Evolutionary conservation across 2,329 filamentous ascomycete species (phyloP).

Genomic region (Neonectria coccinea): DNA sequence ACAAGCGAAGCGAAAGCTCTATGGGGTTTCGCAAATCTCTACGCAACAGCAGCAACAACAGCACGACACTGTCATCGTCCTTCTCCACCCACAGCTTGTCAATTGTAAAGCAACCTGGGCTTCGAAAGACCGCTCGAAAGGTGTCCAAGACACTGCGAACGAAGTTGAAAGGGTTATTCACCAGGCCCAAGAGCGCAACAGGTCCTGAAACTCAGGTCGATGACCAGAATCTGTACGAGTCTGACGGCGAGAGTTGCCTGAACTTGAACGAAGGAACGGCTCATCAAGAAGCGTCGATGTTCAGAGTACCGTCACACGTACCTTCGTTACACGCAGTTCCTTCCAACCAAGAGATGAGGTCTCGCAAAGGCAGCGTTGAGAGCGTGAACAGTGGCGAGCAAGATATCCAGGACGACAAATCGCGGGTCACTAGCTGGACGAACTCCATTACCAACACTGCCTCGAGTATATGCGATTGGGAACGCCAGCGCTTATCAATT

Average conservation of each 20-base stretch:
- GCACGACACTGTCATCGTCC: conserved; percentile 49
- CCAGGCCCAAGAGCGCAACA: conserved; percentile 41
- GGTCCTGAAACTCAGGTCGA: conserved; percentile 22
- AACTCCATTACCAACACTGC: conserved; percentile 71
- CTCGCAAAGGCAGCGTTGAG: conserved; percentile 67
- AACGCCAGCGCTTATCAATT: conserved; percentile 70
- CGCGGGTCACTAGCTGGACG: conserved; percentile 79
- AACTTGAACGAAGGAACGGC: conserved; percentile 50
- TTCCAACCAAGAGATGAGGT: conserved; percentile 60
- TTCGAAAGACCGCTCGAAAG: conserved; percentile 68
- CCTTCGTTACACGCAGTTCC: conserved; percentile 63
- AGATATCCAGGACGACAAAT: conserved; percentile 62
- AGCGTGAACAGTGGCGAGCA: conserved; percentile 57
- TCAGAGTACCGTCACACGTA: conserved; percentile 60
- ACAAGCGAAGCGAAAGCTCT: conserved; percentile 49
- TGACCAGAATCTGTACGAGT: conserved; percentile 28
- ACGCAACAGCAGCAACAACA: conserved; percentile 58
- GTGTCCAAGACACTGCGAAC: conserved; percentile 72
- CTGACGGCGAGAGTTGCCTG: conserved; percentile 48
- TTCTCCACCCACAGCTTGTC: conserved; percentile 44
- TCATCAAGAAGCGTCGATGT: conserved; percentile 59
- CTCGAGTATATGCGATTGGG: conserved; percentile 60
- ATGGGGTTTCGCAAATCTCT: conserved; percentile 62
- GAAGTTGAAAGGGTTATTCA: conserved; percentile 64
- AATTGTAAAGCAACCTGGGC: conserved; percentile 44